A percentile compares a stretch with the other conserved stretches of the same genome.
These are phyloP conservation scores for Colletotrichum agaves DNA, from an alignment of 2,329 filamentous ascomycete species.

Conservation along the genomic window DNA sequence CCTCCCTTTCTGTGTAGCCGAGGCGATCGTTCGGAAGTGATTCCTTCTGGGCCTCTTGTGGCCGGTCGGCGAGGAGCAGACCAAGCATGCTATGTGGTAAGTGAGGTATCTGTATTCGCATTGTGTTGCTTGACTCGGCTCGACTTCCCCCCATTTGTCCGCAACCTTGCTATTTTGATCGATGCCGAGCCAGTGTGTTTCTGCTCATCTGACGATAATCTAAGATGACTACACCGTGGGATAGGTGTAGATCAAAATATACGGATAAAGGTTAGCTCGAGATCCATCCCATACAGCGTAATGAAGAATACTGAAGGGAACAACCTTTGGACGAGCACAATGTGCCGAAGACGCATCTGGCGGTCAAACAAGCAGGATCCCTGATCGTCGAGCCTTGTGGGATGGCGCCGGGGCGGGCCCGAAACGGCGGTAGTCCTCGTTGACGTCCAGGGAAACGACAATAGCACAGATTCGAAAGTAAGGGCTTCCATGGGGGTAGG, in stretches of 20 bases:
- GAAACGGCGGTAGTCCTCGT: slow-evolving; percentile 18
- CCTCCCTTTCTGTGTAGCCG: slow-evolving; percentile 12
- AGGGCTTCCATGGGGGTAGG: neutral
- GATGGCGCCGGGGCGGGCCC: slow-evolving; percentile 21
- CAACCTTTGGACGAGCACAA: slow-evolving; percentile 2
- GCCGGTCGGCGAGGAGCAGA: slow-evolving; percentile 2
- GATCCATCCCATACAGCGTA: slow-evolving; percentile 10
- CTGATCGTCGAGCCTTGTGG: slow-evolving; percentile 11
- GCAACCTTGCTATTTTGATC: slow-evolving; percentile 10
- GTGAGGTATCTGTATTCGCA: neutral
- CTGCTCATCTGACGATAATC: neutral
- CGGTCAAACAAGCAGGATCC: slow-evolving; percentile 16
- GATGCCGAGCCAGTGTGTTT: neutral
- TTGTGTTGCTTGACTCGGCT: slow-evolving; percentile 19
- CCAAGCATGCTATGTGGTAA: neutral
- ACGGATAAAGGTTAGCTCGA: neutral
- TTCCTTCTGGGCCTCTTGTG: neutral
- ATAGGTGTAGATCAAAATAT: neutral
- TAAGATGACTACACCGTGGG: too few relatives aligned
- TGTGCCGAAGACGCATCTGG: slow-evolving; percentile 6
- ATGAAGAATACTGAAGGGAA: neutral
- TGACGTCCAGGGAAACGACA: slow-evolving; percentile 15
- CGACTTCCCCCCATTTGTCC: slow-evolving; percentile 7
- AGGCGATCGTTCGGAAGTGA: slow-evolving; percentile 1
- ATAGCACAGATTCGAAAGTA: neutral